Evolutionary conservation across 192 early-diverging fungal genomes (phyloP).

Genomic region (Phlyctochytrium bullatum): DNA sequence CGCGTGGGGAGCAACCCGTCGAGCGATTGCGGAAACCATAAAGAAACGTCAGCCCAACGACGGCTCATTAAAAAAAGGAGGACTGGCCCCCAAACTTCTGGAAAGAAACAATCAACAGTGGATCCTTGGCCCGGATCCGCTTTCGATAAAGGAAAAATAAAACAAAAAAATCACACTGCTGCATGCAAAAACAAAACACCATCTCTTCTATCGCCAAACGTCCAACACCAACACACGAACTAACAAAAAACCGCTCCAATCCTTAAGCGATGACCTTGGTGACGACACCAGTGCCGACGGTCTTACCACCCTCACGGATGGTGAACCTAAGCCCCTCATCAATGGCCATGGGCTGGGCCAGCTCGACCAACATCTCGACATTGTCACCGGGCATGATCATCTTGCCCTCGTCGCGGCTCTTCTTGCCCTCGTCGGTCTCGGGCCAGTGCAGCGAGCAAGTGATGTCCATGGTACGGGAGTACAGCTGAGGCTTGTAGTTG

Average conservation of each 20-base stretch:
- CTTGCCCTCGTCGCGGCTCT: conserved; percentile 84
- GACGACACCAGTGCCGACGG: conserved; percentile 92
- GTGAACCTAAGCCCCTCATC: conserved; percentile 96
- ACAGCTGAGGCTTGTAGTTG: conserved; percentile 97
- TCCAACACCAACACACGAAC: background rate
- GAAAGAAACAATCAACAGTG: too few relatives aligned
- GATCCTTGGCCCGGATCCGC: too few relatives aligned
- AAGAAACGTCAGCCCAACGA: too few relatives aligned
- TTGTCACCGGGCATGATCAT: conserved; percentile 99
- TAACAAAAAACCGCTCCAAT: background rate
- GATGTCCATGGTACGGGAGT: conserved; percentile 93
- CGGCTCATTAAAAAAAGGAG: too few relatives aligned
- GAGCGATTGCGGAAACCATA: too few relatives aligned
- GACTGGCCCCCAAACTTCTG: too few relatives aligned
- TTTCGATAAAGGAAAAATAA: too few relatives aligned
- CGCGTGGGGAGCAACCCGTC: too few relatives aligned
- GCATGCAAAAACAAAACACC: background rate
- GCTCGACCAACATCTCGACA: conserved; percentile 83
- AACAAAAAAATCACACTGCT: background rate
- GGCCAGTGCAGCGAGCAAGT: conserved; percentile 74
- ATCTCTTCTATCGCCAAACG: background rate
- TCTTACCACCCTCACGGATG: conserved; percentile 95
- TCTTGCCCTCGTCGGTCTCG: conserved; percentile 59
- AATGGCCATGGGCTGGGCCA: conserved; percentile 77
- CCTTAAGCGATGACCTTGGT: conserved; percentile 69